Conservation (phyloP, 1,139 yeast species). For the Saccharomyces hybrid region DNA sequence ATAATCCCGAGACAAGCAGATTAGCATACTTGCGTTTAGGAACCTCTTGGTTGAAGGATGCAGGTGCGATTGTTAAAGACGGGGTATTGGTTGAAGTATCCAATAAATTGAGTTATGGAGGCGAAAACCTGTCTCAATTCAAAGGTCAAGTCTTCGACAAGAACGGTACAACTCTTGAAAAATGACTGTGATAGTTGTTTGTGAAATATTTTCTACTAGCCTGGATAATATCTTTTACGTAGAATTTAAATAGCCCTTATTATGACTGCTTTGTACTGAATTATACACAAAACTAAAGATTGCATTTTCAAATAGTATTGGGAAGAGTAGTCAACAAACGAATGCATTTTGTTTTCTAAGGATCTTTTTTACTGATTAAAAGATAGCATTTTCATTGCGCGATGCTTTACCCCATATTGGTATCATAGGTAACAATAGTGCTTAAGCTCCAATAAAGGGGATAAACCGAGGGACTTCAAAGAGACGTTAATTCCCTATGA, state of each 20-base stretch:
- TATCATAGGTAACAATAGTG: background rate
- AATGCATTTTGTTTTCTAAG: too few species aligned
- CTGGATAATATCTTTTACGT: too few species aligned
- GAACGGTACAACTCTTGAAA: constrained; percentile 9
- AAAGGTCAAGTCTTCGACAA: constrained; percentile 44
- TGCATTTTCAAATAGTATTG: background rate
- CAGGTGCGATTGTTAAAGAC: constrained; percentile 56
- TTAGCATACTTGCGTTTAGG: constrained; percentile 57
- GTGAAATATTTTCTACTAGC: background rate
- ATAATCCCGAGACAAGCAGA: constrained; percentile 79
- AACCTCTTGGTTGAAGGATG: constrained; percentile 61
- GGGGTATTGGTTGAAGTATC: constrained; percentile 65
- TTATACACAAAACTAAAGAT: background rate
- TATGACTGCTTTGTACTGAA: too few species aligned
- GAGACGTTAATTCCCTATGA: background rate
- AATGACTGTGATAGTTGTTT: background rate
- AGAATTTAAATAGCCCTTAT: too few species aligned
- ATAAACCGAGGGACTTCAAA: background rate
- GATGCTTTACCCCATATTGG: background rate
- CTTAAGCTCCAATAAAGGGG: background rate
- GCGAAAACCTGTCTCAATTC: constrained; percentile 68
- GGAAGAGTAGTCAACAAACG: too few species aligned
- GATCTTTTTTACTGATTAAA: background rate
- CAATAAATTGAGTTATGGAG: constrained; percentile 67
- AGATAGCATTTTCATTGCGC: background rate